Evolutionary conservation across 306 rosid genomes (phyloP), one percentile per base, ranked within the genome.

Genomic region (Lathyrus sativus): DNA sequence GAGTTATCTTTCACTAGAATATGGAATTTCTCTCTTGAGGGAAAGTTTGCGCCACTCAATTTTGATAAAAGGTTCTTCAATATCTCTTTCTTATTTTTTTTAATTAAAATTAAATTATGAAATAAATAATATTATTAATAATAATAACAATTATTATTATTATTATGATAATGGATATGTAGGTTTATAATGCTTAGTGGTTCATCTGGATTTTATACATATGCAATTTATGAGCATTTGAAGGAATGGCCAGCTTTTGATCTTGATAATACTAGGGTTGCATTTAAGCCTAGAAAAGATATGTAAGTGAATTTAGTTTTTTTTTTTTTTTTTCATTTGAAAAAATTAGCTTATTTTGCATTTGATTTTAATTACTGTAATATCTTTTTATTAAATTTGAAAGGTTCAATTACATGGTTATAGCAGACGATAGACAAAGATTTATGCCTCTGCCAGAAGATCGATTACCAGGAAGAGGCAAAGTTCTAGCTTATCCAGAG

Each of bases 381-480:
- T n/a, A 41, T 35, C 38, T 13, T 49, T 9, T 26, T 11, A 26
- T 22, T 29, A 6, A 45, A 73, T 41, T 69, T 6, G 9, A 13
- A 64, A 91, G 98, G 92, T 92, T 92, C 76, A 90, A 76, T 19
- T 92, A 89, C 72, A 89, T 92, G 98, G 86, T 70, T 38, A 13
- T 89, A 70, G 91, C 86, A 0, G 96, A 89, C 68, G 48, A 89
- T 31, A 86, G 96, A 29, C 96, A 87, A 50, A 85, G 98, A 70
- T 82, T 46, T 75, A 92, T 92, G 98, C 98, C 98, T 1, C 80
- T 84, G 55, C 95, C 98, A 0, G 98, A 89, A 12, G 98, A 92
- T 24, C 87, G 98, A 3, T 68, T 14, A 9, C 73, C 77, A 0
- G 83, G 29, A 5, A 76, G 95, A 86, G 79, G 95, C 22, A 59